Percentiles rank a stretch among this genome's conserved stretches.
phyloP scores from a whole-genome alignment of 768 basidiomycete species.

The Mycena haematopus region DNA sequence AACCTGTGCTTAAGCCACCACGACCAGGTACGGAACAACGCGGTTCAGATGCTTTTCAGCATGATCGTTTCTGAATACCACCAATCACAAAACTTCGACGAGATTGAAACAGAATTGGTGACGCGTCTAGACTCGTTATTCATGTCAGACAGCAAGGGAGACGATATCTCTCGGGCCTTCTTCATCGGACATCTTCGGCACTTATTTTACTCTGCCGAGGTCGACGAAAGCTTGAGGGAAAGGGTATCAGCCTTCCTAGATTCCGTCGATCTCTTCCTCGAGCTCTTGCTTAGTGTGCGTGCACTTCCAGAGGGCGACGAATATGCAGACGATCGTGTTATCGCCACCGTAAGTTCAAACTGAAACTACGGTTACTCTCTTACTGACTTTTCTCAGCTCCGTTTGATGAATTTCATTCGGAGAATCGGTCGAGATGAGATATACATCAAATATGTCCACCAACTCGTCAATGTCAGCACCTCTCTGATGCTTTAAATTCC shows the following conservation, averaged over 20 bases:
- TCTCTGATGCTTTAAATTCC: neutral
- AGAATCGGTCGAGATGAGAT: slow-evolving; percentile 92
- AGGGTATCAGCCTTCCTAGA: slow-evolving; percentile 85
- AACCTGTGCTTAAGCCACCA: slow-evolving; percentile 95
- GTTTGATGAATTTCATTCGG: slow-evolving; percentile 93
- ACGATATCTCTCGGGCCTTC: slow-evolving; percentile 90
- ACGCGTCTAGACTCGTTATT: slow-evolving; percentile 90
- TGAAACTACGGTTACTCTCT: neutral
- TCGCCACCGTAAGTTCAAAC: slow-evolving; percentile 70
- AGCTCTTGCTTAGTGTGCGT: slow-evolving; percentile 85
- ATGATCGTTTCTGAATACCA: slow-evolving; percentile 96
- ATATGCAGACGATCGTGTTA: slow-evolving; percentile 92
- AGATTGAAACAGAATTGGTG: slow-evolving; percentile 92
- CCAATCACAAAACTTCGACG: slow-evolving; percentile 82
- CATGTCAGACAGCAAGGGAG: slow-evolving; percentile 91
- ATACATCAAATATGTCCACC: slow-evolving; percentile 95
- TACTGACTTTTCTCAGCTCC: slow-evolving; percentile 54
- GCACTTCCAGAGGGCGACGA: slow-evolving; percentile 93
- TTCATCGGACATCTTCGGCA: slow-evolving; percentile 91
- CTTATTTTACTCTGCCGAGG: slow-evolving; percentile 84
- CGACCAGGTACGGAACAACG: slow-evolving; percentile 87
- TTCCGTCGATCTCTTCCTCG: slow-evolving; percentile 91
- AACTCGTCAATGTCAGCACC: slow-evolving; percentile 81
- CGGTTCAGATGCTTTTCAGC: slow-evolving; percentile 90
- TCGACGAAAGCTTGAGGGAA: slow-evolving; percentile 79